Conservation (phyloP, 1,284 basidiomycete genomes). For the Pseudomicrostroma phylloplanum region DNA sequence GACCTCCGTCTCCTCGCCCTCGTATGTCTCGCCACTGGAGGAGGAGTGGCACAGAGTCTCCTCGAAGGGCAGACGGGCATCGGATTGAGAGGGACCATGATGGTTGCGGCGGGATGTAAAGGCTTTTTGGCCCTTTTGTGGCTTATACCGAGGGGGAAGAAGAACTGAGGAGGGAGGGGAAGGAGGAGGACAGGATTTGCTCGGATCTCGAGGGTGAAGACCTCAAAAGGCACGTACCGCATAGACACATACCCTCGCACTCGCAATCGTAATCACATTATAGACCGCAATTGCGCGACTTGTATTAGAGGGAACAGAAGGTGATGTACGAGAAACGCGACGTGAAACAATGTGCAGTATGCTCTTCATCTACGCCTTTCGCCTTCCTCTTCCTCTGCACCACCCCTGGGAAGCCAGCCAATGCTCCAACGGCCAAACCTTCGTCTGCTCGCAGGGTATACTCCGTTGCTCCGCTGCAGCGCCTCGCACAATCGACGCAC, state of each 20-base stretch:
- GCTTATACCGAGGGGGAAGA: not conserved
- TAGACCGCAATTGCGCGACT: no score
- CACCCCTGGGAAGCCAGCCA: not conserved
- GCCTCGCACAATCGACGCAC: no score
- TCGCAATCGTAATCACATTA: no score
- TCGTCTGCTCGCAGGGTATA: not conserved
- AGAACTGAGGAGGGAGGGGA: not conserved
- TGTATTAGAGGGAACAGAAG: no score
- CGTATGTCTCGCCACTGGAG: conserved; percentile 26
- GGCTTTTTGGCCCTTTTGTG: conserved; percentile 13
- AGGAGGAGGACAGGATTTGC: no score
- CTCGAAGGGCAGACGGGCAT: conserved; percentile 25
- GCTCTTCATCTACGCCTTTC: not conserved
- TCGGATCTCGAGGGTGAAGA: no score
- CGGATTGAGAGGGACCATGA: conserved; percentile 22
- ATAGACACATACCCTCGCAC: no score
- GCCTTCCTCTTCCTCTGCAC: not conserved
- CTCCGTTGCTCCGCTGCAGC: not conserved
- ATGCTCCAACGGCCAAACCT: not conserved
- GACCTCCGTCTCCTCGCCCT: conserved; percentile 33
- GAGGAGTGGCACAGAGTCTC: conserved; percentile 35
- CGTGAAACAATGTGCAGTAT: no score
- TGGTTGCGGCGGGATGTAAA: conserved; percentile 35
- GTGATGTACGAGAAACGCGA: no score
- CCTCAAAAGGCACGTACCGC: no score